Percentiles rank a stretch among this genome's conserved stretches.
These are phyloP conservation scores for Metschnikowia lachancei DNA, from an alignment of 805 yeast genomes.

Conservation along the genomic window DNA sequence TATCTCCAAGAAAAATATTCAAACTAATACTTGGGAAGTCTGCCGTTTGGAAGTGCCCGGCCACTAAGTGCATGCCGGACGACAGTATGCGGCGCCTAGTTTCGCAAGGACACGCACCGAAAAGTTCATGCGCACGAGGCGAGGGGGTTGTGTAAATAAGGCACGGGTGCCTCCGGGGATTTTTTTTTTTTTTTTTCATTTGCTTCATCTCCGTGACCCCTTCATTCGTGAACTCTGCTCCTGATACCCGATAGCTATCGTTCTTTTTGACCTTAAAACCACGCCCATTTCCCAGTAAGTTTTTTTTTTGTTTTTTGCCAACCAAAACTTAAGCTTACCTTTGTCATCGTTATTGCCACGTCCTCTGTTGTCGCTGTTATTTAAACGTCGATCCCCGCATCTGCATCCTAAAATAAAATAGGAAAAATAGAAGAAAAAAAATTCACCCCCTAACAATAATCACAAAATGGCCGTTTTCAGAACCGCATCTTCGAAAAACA, in stretches of 20 bases:
- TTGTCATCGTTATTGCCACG: too few relatives aligned
- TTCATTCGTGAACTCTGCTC: not conserved
- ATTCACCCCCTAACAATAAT: not conserved
- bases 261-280: not conserved
- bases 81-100: too few relatives aligned
- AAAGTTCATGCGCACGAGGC: not conserved
- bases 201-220: not conserved
- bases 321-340: not conserved
- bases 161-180: constrained; percentile 1
- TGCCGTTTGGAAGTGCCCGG: too few relatives aligned
- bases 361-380: too few relatives aligned
- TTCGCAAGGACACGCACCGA: not conserved
- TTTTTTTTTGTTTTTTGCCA: not conserved
- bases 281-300: not conserved
- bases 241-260: not conserved
- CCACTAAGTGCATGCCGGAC: too few relatives aligned
- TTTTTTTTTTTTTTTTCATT: not conserved
- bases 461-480: constrained; percentile 21
- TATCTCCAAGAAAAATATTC: too few relatives aligned
- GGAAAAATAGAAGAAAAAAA: not conserved
- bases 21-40: too few relatives aligned
- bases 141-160: not conserved
- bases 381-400: not conserved
- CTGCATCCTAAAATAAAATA: not conserved
- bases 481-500: constrained; percentile 22